phyloP scores from a whole-genome alignment of 176 grass and related monocot species.

The Chrysopogon serrulatus region DNA sequence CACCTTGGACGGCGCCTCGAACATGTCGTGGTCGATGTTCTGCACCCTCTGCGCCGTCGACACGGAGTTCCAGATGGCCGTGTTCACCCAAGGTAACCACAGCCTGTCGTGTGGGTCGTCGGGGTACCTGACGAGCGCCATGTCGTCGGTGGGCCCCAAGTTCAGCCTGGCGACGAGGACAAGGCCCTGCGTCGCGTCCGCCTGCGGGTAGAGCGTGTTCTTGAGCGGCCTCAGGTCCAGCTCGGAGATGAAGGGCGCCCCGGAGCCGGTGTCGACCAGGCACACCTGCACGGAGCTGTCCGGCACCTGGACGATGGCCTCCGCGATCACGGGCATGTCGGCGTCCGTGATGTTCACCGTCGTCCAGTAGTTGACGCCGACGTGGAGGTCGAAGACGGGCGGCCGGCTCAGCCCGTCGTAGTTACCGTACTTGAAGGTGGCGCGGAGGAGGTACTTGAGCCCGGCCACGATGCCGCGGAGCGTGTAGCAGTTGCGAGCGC shows the following conservation, averaged over 20 bases:
- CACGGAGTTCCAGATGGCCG: neutral
- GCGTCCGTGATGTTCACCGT: conserved; percentile 20
- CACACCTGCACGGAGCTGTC: conserved; percentile 36
- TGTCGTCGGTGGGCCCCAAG: neutral
- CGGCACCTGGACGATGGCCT: conserved; percentile 7
- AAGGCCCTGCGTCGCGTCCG: conserved; percentile 1
- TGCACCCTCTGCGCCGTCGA: neutral
- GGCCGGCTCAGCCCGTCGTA: conserved; percentile 37
- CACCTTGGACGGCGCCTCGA: conserved; percentile 26
- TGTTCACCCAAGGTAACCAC: neutral
- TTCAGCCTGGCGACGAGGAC: conserved; percentile 9
- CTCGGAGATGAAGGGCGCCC: conserved; percentile 50
- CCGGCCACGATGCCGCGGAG: conserved; percentile 5
- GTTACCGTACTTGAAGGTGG: conserved; percentile 44
- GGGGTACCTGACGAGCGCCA: conserved; percentile 31
- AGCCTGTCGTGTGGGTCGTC: conserved; percentile 23
- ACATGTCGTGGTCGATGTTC: rapidly evolving
- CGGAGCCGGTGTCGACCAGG: conserved; percentile 27
- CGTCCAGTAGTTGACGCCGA: conserved; percentile 43
- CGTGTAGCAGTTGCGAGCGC: conserved; percentile 47
- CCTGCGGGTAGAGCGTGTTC: neutral
- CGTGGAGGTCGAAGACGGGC: conserved; percentile 32
- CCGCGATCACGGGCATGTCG: rapidly evolving
- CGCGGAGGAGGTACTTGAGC: conserved; percentile 48
- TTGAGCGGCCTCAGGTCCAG: conserved; percentile 47